Evolutionary conservation across 345 rosid species (phyloP).

Genomic region (Corchorus capsularis): DNA sequence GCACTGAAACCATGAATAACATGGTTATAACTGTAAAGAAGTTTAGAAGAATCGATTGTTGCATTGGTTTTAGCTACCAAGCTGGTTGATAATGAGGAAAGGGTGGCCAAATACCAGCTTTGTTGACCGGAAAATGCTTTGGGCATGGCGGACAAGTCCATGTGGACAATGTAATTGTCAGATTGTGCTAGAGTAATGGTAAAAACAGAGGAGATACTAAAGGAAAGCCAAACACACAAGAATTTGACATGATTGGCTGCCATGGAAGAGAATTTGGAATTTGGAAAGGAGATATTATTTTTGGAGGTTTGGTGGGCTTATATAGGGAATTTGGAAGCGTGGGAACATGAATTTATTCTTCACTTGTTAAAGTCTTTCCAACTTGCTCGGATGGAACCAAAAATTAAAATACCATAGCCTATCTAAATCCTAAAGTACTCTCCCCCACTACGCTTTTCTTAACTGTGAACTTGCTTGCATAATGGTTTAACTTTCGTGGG

Average conservation of each 20-base stretch:
- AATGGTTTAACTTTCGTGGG: background rate
- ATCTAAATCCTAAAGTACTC: background rate
- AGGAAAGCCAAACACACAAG: slow-evolving; percentile 14
- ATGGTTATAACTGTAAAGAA: slow-evolving; percentile 41
- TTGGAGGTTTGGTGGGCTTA: slow-evolving; percentile 2
- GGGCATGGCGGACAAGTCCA: slow-evolving; percentile 54
- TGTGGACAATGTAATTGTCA: slow-evolving; percentile 46
- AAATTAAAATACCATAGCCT: background rate
- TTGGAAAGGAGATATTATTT: background rate
- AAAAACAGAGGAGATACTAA: slow-evolving; percentile 4
- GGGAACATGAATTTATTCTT: slow-evolving; percentile 19
- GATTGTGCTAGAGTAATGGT: slow-evolving; percentile 17
- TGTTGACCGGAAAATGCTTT: slow-evolving; percentile 38
- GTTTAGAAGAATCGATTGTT: slow-evolving; percentile 20
- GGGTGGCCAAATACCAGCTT: slow-evolving; percentile 43
- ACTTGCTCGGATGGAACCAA: background rate
- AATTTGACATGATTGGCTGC: slow-evolving; percentile 10
- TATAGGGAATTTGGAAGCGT: slow-evolving; percentile 25
- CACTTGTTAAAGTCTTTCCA: background rate
- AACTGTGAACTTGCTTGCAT: background rate
- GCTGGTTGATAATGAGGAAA: slow-evolving; percentile 26
- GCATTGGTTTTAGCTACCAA: background rate
- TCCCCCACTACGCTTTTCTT: background rate
- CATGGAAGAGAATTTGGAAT: slow-evolving; percentile 16
- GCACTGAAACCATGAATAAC: slow-evolving; percentile 56